Evolutionary conservation across 805 yeast species (phyloP), one percentile per base, ranked within the genome.

Genomic region (Naumovozyma castellii): DNA sequence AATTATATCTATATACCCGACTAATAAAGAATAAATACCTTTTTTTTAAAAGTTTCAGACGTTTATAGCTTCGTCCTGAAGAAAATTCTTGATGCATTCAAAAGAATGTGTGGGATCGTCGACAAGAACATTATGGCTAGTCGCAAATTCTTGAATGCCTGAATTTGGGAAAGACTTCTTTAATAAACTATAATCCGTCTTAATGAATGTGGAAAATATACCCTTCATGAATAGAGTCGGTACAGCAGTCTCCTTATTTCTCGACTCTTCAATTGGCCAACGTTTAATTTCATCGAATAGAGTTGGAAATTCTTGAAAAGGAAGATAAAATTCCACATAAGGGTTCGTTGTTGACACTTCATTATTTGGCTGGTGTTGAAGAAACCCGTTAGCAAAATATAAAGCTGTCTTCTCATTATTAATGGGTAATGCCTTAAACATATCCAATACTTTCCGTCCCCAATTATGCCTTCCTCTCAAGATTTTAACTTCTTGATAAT

Each of bases 191-290:
- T 59, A 35, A 35, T 62, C 44, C 3, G 59, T 59, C 13, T 50
- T 52, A 13, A 76, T 64, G 41, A 75, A 69, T 0, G 56, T 50
- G 2, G 78, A 71, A 13, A 61, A 41, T 14, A 53, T 41, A 3
- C 72, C 80, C 40, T 66, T 64, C 51, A 75, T 55, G 36, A 75
- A 67, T 32, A 71, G 45, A 10, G 27, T 22, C 10, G 27, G 27
- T 2, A 68, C 64, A 1, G 70, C 68, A 20, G 57, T 57, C 5
- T 44, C 36, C 8, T 51, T 43, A 13, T 42, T 33, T 16, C 39
- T 41, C 2, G 38, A 45, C 13, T 36, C 34, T 3, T 40, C 45
- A 4, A 35, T 25, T 4, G 59, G 59, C 55, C 60, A 56, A 2
- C 34, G 39, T 36, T 49, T 49, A 12, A 54, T 35, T 14, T 44